Evolutionary conservation across 352 stramenopile species (phyloP), one percentile per base, ranked within the genome.

Genomic region (Pythium sukuiense): DNA sequence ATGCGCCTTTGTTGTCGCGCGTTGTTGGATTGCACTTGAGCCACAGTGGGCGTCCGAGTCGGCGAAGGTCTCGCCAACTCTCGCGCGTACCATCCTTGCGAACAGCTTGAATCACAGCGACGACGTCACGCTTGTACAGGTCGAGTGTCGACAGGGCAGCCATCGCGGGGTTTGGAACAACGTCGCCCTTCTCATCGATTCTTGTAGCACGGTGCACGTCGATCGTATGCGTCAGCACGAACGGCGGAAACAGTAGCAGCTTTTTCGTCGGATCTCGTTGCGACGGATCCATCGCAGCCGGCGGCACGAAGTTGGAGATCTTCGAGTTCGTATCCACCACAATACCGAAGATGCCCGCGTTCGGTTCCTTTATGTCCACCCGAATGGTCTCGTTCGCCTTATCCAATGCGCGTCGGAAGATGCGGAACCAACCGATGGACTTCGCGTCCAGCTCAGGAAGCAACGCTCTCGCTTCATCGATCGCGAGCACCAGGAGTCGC

Each of bases 241-340:
- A 84, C 61, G 80, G 73, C 67, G 85, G 81, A 74, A 93, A 79
- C 12, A 58, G 30, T 7, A 71, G 84, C 1, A 50, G 73, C 77
- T 65, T 65, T 65, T 92, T 87, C 86, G 82, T 68, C 73, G 80
- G 90, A 2, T 8, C 6, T 79, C 80, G 90, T 84, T 90, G 27
- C 56, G 20, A 63, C 3, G 9, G 35, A 55, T 46, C 43, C 2
- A 24, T 2, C 12, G 30, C 24, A 48, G 20, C 46, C 7, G 39
- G 8, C 8, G 32, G 11, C 5, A 48, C 13, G 45, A 52, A 49
- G 43, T 32, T 13, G 46, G 55, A 39, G n/a, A 76, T 56, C 24
- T 56, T 37, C 11, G 54, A 60, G 46, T 69, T 65, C 0, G 70
- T 67, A 14, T 69, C 70, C 0, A 69, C 52, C 0, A 74, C 14